phyloP scores from a whole-genome alignment of 495 filamentous ascomycete species.

The Corynascus novoguineensis region DNA sequence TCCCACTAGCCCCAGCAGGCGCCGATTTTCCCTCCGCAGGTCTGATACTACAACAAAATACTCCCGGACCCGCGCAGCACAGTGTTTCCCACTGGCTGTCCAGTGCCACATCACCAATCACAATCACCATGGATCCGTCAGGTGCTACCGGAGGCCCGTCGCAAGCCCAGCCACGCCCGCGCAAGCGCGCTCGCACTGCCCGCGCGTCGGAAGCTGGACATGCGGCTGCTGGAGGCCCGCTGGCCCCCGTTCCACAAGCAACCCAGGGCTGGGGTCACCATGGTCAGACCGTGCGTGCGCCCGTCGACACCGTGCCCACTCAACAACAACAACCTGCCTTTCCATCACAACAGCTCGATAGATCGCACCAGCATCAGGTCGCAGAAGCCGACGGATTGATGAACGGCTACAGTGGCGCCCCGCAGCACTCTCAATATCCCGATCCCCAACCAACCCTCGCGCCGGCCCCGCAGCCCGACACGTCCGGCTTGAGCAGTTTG shows the following conservation, averaged over 20 bases:
- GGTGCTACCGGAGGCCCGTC: slow-evolving; percentile 19
- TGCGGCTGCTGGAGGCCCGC: slow-evolving; percentile 19
- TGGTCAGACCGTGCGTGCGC: slow-evolving; percentile 29
- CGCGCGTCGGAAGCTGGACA: slow-evolving; percentile 28
- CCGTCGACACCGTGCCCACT: slow-evolving; percentile 28
- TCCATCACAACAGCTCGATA: slow-evolving; percentile 31
- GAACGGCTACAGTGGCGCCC: slow-evolving; percentile 29
- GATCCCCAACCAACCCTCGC: slow-evolving; percentile 27
- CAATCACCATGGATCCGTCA: slow-evolving; percentile 21
- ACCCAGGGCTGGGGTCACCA: slow-evolving; percentile 24
- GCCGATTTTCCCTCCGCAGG: background rate
- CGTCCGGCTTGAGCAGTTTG: slow-evolving; percentile 22
- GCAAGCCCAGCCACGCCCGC: slow-evolving; percentile 27
- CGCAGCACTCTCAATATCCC: slow-evolving; percentile 28
- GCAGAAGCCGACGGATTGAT: slow-evolving; percentile 29
- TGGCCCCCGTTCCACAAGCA: slow-evolving; percentile 17
- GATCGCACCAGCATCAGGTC: slow-evolving; percentile 33
- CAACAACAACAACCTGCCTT: slow-evolving; percentile 26
- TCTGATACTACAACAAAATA: background rate
- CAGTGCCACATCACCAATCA: slow-evolving; percentile 12
- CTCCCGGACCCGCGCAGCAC: slow-evolving; percentile 7
- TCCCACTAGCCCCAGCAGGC: background rate
- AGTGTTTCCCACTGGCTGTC: slow-evolving; percentile 17
- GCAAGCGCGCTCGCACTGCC: slow-evolving; percentile 25
- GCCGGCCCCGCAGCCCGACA: slow-evolving; percentile 23